Evolutionary conservation across 1,139 yeast genomes (phyloP).

Genomic region (Wickerhamiella infanticola): DNA sequence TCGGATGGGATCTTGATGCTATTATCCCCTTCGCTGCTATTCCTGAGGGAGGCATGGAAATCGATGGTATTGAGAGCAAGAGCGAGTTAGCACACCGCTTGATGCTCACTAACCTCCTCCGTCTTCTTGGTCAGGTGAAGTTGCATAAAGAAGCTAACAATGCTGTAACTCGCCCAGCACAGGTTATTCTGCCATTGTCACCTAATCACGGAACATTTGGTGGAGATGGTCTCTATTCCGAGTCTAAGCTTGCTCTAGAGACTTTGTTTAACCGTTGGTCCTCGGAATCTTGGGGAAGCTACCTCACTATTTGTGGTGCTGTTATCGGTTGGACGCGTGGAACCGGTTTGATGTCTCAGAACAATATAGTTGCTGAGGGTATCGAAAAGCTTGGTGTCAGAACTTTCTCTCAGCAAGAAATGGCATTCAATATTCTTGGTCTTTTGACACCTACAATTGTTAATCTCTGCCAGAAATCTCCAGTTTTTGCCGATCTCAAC

Average conservation of each 20-base stretch:
- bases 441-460: constrained; percentile 77
- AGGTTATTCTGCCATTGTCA: constrained; percentile 86
- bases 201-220: constrained; percentile 99
- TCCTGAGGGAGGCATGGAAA: constrained; percentile 94
- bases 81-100: constrained; percentile 97
- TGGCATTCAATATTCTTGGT: constrained; percentile 97
- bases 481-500: constrained; percentile 94
- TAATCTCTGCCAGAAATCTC: constrained; percentile 78
- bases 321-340: constrained; percentile 99
- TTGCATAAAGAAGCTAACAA: constrained; percentile 55
- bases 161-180: constrained; percentile 94
- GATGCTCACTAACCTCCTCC: constrained; percentile 88
- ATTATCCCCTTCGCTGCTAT: constrained; percentile 96
- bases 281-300: constrained; percentile 92
- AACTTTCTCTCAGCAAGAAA: constrained; percentile 95
- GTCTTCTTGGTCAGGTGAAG: constrained; percentile 85
- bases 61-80: constrained; percentile 82
- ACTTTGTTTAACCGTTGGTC: constrained; percentile 97
- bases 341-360: constrained; percentile 95
- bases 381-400: constrained; percentile 92
- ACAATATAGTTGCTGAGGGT: constrained; percentile 95
- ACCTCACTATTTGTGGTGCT: constrained; percentile 94
- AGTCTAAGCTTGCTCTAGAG: constrained; percentile 87
- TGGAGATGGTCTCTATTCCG: constrained; percentile 94
- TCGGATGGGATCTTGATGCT: constrained; percentile 96